Conservation (phyloP, 2,329 filamentous ascomycete species). For the Exophiala bonariae region DNA sequence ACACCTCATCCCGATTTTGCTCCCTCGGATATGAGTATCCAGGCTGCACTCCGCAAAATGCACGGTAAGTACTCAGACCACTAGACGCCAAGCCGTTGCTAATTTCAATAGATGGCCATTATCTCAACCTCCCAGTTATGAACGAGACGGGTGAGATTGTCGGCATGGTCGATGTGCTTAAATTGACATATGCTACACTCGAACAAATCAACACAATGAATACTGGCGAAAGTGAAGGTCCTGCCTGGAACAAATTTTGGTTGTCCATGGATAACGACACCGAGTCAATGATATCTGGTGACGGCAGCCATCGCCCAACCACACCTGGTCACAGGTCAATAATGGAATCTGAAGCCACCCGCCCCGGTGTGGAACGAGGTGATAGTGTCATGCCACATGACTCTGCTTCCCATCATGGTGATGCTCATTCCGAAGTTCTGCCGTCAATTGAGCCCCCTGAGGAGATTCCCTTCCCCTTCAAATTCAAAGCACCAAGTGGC, state of each 20-base stretch:
- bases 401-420: constrained; percentile 89
- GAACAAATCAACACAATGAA: constrained; percentile 91
- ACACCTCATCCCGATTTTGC: constrained; percentile 98
- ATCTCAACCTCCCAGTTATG: constrained; percentile 97
- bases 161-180: constrained; percentile 98
- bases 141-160: constrained; percentile 96
- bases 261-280: constrained; percentile 91
- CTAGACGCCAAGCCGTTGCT: neutral
- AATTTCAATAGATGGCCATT: constrained; percentile 76
- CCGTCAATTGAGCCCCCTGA: constrained; percentile 55
- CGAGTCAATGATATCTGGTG: constrained; percentile 93
- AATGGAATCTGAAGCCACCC: constrained; percentile 75
- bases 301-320: constrained; percentile 72
- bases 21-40: constrained; percentile 98
- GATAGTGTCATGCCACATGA: constrained; percentile 91
- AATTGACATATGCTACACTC: constrained; percentile 94
- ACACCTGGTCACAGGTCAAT: constrained; percentile 71
- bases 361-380: constrained; percentile 63
- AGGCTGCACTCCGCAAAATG: constrained; percentile 97
- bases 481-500: constrained; percentile 96
- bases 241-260: constrained; percentile 99
- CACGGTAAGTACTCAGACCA: constrained; percentile 66
- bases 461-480: constrained; percentile 89
- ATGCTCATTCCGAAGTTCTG: constrained; percentile 67
- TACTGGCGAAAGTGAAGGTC: constrained; percentile 84